Evolutionary conservation across 1,139 yeast genomes (phyloP), one percentile per base, ranked within the genome.

Genomic region (Suzukiozyma palmioleophila): DNA sequence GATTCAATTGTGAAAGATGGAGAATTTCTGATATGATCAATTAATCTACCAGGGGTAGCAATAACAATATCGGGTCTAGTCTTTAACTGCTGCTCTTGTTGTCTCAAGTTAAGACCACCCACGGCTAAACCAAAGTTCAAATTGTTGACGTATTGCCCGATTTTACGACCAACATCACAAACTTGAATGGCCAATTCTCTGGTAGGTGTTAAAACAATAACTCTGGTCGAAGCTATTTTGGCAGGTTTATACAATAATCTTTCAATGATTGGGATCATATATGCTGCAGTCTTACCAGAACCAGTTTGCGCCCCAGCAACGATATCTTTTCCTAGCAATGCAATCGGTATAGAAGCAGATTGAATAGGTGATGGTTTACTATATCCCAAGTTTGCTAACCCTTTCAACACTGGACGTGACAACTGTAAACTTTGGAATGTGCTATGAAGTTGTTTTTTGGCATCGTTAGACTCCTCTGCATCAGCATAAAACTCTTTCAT

Each of bases 301-400:
- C 99, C 99, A 3, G 99, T 92, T 22, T 87, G 96, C 28, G 98
- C 98, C 69, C 97, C 97, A n/a, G 98, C 99, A 50, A 92, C 96
- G 39, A 92, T 79, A 60, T 88, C 96, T 56, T 87, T 90, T 51
- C 98, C 98, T 49, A 86, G 64, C 33, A 92, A 72, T 0, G 97
- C 96, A 41, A 90, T 81, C 8, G 99, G 98, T 47, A 92, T 89
- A 11, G 95, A 80, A 2, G 96, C 88, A 42, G 92, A 74, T 66
- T 92, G 98, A 67, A 94, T 87, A 12, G 97, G 96, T 0, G 97
- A 85, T 11, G 98, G 98, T 38, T 75, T 76, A 10, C 81, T 60
- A 59, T 90, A 94, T 3, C 95, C 95, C 35, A 94, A 69, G 21
- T 81, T 80, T 9, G 86, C 73, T 39, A 94, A 66, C 33, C 95